Evolutionary conservation across 2,329 filamentous ascomycete genomes (phyloP).

Genomic region (Kalaharituber pfeilii): DNA sequence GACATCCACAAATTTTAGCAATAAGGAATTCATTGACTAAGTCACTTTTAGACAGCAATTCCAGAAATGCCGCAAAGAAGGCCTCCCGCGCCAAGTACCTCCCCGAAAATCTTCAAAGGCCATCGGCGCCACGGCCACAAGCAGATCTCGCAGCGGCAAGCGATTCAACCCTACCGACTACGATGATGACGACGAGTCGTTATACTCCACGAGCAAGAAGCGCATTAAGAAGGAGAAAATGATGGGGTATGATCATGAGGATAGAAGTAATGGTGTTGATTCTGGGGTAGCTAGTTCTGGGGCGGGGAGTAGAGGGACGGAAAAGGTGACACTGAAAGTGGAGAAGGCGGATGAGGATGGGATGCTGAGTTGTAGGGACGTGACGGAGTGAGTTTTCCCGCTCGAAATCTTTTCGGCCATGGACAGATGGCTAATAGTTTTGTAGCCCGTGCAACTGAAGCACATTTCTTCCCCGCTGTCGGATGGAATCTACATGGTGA

Average conservation of each 20-base stretch:
- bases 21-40: too few species aligned
- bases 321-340: neutral
- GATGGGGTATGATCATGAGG: neutral
- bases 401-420: too few species aligned
- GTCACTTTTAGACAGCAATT: conserved; percentile 2
- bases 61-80: conserved; percentile 1
- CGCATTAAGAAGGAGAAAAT: conserved; percentile 1
- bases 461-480: too few species aligned
- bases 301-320: neutral
- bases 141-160: neutral
- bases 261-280: neutral
- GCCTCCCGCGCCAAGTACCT: neutral
- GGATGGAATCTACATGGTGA: too few species aligned
- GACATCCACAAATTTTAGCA: neutral
- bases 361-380: too few species aligned
- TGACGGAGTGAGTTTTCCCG: too few species aligned
- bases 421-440: too few species aligned
- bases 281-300: neutral
- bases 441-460: too few species aligned
- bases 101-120: conserved; percentile 8
- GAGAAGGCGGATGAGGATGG: neutral
- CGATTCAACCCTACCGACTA: neutral
- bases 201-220: neutral
- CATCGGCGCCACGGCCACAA: neutral
- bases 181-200: neutral